A percentile compares a stretch with the other conserved stretches of the same genome.
phyloP scores from a whole-genome alignment of 202 grass and related monocot species.

The Carex sylvatica region DNA sequence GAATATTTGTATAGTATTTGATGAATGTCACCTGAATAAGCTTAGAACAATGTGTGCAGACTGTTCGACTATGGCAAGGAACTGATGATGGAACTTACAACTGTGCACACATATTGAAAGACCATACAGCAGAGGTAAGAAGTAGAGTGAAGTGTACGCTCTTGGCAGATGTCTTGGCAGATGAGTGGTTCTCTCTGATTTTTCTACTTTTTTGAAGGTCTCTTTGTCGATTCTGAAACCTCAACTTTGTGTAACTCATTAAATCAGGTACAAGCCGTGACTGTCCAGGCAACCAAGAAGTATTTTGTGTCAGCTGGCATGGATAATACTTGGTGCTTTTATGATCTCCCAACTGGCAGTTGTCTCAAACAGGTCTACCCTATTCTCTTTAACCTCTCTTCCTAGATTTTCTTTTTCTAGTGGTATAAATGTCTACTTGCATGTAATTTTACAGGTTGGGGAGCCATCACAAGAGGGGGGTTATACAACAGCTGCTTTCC shows the following conservation, averaged over 20 bases:
- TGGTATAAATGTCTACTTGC: neutral
- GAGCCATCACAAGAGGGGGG: constrained; percentile 82
- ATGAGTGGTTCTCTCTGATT: neutral
- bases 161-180: neutral
- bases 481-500: constrained; percentile 86
- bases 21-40: neutral
- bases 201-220: neutral
- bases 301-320: constrained; percentile 85
- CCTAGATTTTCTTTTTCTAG: neutral
- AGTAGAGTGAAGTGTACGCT: neutral
- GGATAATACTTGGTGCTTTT: constrained; percentile 99
- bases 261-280: constrained; percentile 89
- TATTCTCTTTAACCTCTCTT: neutral
- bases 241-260: constrained; percentile 7
- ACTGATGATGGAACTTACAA: constrained; percentile 73
- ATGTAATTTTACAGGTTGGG: constrained; percentile 50
- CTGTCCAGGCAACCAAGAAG: constrained; percentile 92
- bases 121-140: constrained; percentile 84
- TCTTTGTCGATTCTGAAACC: constrained; percentile 17
- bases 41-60: constrained; percentile 47
- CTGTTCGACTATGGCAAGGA: constrained; percentile 95
- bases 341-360: constrained; percentile 85
- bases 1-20: neutral
- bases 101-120: constrained; percentile 67
- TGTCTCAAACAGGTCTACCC: constrained; percentile 76